Evolutionary conservation across 257 asterid genomes (phyloP).

Genomic region (Solanum piurae): DNA sequence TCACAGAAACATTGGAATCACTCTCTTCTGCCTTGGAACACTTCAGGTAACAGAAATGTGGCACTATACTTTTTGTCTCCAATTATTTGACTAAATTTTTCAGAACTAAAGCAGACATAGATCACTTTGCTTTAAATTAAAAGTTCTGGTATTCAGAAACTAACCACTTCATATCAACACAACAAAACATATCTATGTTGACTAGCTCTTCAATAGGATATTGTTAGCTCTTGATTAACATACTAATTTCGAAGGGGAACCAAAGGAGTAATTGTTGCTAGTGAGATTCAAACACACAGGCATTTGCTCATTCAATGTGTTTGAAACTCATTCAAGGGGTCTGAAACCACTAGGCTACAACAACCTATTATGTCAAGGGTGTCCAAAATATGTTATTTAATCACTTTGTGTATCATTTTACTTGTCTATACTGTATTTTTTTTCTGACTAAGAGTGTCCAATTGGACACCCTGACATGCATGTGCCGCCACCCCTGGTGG

Average conservation of each 20-base stretch:
- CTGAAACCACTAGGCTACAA: no score
- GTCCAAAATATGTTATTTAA: no score
- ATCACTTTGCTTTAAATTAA: background rate
- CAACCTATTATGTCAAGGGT: no score
- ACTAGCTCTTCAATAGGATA: background rate
- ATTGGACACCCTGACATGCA: no score
- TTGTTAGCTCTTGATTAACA: background rate
- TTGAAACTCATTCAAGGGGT: no score
- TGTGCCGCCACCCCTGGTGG: background rate
- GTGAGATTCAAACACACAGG: no score
- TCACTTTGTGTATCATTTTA: no score
- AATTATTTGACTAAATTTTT: background rate
- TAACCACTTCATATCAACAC: background rate
- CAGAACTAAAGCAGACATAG: background rate
- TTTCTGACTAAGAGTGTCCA: no score
- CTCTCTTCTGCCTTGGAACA: constrained; percentile 13
- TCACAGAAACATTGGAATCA: constrained; percentile 11
- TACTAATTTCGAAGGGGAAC: background rate
- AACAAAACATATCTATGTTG: background rate
- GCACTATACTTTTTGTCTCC: background rate
- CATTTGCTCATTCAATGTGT: no score
- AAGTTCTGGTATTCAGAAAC: background rate
- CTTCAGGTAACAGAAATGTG: constrained; percentile 4
- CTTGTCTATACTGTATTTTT: no score
- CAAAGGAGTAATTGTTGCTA: no score